Evolutionary conservation across 352 stramenopile species (phyloP).

Genomic region (Globisporangium abappressorium): DNA sequence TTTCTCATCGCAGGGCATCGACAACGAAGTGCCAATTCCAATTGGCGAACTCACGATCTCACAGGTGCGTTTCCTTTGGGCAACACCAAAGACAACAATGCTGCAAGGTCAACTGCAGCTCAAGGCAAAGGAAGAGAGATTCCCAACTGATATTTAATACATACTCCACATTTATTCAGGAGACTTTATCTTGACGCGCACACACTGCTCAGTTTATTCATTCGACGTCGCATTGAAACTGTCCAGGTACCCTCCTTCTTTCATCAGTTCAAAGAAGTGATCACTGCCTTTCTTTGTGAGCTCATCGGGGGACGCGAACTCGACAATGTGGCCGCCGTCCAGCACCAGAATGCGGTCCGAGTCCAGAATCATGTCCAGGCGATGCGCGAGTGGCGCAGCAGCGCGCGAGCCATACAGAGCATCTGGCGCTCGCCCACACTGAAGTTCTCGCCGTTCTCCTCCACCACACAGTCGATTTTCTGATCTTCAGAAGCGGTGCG

Average conservation of each 20-base stretch:
- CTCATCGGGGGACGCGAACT: not conserved
- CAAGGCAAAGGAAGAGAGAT: too few species aligned
- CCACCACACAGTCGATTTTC: constrained; percentile 63
- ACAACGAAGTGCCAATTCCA: too few species aligned
- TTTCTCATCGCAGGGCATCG: too few species aligned
- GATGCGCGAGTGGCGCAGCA: constrained; percentile 59
- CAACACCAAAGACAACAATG: too few species aligned
- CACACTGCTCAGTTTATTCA: too few species aligned
- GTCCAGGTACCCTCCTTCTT: not conserved
- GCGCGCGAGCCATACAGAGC: constrained; percentile 85
- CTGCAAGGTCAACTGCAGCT: too few species aligned
- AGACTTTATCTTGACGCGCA: too few species aligned
- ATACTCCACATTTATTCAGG: too few species aligned
- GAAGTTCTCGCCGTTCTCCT: constrained; percentile 11
- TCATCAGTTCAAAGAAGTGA: constrained; percentile 7
- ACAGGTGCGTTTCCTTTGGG: too few species aligned
- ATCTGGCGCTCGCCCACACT: constrained; percentile 87
- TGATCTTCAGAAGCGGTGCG: constrained; percentile 31
- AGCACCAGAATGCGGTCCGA: not conserved
- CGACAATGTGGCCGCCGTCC: not conserved
- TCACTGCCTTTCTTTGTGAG: constrained; percentile 2
- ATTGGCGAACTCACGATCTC: too few species aligned
- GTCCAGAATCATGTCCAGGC: not conserved
- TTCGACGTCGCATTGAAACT: not conserved
- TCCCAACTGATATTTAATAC: too few species aligned